Evolutionary conservation across 2,329 filamentous ascomycete species (phyloP).

Genomic region (Fusarium sacchari): DNA sequence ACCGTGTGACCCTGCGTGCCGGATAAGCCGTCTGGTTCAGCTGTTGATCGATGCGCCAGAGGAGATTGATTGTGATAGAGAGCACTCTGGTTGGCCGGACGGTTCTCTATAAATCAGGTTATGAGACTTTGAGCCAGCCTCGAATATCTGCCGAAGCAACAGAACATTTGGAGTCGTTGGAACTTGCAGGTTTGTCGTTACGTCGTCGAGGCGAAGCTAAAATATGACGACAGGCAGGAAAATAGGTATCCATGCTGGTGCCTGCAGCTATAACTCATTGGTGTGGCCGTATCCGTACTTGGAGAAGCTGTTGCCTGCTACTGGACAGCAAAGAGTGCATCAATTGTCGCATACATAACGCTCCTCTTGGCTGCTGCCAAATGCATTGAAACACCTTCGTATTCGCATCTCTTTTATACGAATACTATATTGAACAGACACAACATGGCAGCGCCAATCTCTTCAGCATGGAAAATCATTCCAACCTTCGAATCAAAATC

Average conservation of each 20-base stretch:
- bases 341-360: conserved; percentile 10
- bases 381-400: conserved; percentile 14
- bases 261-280: conserved; percentile 14
- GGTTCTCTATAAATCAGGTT: conserved; percentile 9
- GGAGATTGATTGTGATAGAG: background rate
- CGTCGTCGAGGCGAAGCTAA: conserved; percentile 26
- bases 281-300: conserved; percentile 22
- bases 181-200: conserved; percentile 1
- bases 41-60: conserved; percentile 13
- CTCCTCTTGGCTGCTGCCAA: background rate
- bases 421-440: conserved; percentile 5
- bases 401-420: conserved; percentile 29
- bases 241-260: conserved; percentile 5
- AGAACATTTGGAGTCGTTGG: background rate
- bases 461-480: conserved; percentile 30
- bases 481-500: conserved; percentile 29
- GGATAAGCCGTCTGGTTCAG: conserved; percentile 13
- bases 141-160: conserved; percentile 11
- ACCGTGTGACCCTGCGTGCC: conserved; percentile 1
- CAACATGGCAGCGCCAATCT: conserved; percentile 16
- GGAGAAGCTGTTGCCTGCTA: background rate
- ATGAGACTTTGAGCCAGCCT: conserved; percentile 10
- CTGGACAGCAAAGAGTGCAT: conserved; percentile 2
- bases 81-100: conserved; percentile 19
- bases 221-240: conserved; percentile 25